Percentiles rank a stretch among this genome's conserved stretches.
These are phyloP conservation scores for Artemisia annua DNA, from an alignment of 129 eudicot genomes.

Conservation along the genomic window DNA sequence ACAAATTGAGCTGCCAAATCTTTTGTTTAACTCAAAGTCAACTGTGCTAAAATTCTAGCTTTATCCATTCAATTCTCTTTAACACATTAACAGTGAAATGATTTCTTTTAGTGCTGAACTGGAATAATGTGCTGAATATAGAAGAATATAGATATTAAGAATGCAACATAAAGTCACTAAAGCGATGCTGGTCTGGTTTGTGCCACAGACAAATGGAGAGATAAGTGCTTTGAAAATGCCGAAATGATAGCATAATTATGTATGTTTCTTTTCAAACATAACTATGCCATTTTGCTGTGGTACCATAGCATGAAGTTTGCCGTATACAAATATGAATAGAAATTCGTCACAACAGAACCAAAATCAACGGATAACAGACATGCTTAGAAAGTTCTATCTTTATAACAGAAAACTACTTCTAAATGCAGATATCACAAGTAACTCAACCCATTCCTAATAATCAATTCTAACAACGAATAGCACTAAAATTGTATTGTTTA, in stretches of 20 bases:
- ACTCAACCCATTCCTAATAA: neutral
- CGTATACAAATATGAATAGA: neutral
- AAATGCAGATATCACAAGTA: neutral
- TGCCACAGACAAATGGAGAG: neutral
- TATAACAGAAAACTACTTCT: neutral
- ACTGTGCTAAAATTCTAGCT: constrained; percentile 15
- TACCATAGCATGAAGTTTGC: neutral
- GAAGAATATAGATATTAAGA: constrained; percentile 11
- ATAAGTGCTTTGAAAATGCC: neutral
- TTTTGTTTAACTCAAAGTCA: neutral
- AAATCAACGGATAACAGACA: neutral
- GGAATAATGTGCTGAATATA: constrained; percentile 15
- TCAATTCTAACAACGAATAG: no score
- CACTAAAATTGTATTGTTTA: no score
- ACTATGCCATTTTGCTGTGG: neutral
- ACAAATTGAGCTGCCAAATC: neutral
- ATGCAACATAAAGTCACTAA: neutral
- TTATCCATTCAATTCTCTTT: constrained; percentile 13
- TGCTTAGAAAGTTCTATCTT: neutral
- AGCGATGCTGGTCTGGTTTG: constrained; percentile 9
- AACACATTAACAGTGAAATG: neutral
- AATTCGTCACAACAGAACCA: neutral
- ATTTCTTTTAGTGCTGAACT: neutral
- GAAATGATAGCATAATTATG: neutral
- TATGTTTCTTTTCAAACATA: no score